These are phyloP conservation scores for Aspergillus luchuensis DNA, from an alignment of 2,329 filamentous ascomycete species.

Conservation along the genomic window DNA sequence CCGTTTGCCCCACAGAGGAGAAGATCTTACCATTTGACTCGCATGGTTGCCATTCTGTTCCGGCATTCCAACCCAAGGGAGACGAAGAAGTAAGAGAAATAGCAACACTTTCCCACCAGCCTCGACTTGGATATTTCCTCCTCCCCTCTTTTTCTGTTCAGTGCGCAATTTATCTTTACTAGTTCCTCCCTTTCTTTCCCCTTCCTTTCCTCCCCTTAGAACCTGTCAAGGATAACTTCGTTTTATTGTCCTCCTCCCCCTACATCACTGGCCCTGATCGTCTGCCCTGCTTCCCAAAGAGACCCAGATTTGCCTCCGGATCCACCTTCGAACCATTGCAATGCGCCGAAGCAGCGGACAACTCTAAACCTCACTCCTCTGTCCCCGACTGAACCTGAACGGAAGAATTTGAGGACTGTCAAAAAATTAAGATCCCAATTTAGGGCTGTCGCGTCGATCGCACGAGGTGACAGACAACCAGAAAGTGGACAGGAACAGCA, in stretches of 20 bases:
- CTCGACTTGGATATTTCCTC: neutral
- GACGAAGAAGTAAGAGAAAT: neutral
- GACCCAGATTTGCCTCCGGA: neutral
- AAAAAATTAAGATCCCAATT: slow-evolving; percentile 12
- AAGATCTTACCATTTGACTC: slow-evolving; percentile 17
- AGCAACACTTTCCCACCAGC: neutral
- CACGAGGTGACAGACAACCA: slow-evolving; percentile 6
- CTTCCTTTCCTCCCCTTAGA: neutral
- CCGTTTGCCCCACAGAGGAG: slow-evolving; percentile 6
- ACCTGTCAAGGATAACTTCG: too few relatives aligned
- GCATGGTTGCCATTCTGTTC: slow-evolving; percentile 14
- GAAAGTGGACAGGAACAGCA: neutral
- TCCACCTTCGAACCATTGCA: slow-evolving; percentile 11
- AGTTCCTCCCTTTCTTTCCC: neutral
- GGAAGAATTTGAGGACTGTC: slow-evolving; percentile 7
- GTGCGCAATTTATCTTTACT: neutral
- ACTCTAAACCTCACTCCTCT: slow-evolving; percentile 3
- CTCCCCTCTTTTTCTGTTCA: neutral
- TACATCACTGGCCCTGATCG: neutral
- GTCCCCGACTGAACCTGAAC: slow-evolving; percentile 10
- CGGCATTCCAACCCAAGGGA: slow-evolving; percentile 10
- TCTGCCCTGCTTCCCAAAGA: neutral
- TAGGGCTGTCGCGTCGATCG: slow-evolving; percentile 18
- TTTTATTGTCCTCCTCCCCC: too few relatives aligned
- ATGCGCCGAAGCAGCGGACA: slow-evolving; percentile 3